phyloP scores from a whole-genome alignment of 2,329 filamentous ascomycete genomes.

The Aureobasidium melanogenum region DNA sequence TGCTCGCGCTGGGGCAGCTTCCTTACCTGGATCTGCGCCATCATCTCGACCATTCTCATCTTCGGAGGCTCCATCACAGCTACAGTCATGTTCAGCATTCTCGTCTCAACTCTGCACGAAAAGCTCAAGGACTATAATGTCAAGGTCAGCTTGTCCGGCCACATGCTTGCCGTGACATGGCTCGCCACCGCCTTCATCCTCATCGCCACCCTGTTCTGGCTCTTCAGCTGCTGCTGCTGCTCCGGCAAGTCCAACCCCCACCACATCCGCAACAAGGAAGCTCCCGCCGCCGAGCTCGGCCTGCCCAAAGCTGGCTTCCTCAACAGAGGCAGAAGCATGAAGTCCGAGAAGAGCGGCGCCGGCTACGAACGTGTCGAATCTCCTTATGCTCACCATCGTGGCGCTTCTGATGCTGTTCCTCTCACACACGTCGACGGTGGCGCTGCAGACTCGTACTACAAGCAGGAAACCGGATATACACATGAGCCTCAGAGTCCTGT shows the following conservation, averaged over 20 bases:
- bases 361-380: background rate
- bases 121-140: slow-evolving; percentile 65
- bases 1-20: slow-evolving; percentile 77
- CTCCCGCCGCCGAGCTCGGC: slow-evolving; percentile 20
- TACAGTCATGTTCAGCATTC: slow-evolving; percentile 62
- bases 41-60: slow-evolving; percentile 47
- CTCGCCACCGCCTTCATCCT: slow-evolving; percentile 69
- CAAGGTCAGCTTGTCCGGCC: slow-evolving; percentile 54
- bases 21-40: slow-evolving; percentile 67
- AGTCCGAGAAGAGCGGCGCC: background rate
- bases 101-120: slow-evolving; percentile 59
- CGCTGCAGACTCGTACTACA: slow-evolving; percentile 1
- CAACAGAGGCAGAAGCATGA: background rate
- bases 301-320: slow-evolving; percentile 19
- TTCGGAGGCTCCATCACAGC: slow-evolving; percentile 62
- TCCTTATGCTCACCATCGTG: background rate
- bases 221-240: slow-evolving; percentile 88
- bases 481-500: background rate
- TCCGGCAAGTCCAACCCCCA: slow-evolving; percentile 50
- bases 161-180: slow-evolving; percentile 68
- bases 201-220: slow-evolving; percentile 77
- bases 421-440: background rate
- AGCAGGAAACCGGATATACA: slow-evolving; percentile 5
- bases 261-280: slow-evolving; percentile 30
- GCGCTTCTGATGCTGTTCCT: background rate